Base-by-base conservation (phyloP, 257 asterid species). In the Marsdenia floribunda region DNA sequence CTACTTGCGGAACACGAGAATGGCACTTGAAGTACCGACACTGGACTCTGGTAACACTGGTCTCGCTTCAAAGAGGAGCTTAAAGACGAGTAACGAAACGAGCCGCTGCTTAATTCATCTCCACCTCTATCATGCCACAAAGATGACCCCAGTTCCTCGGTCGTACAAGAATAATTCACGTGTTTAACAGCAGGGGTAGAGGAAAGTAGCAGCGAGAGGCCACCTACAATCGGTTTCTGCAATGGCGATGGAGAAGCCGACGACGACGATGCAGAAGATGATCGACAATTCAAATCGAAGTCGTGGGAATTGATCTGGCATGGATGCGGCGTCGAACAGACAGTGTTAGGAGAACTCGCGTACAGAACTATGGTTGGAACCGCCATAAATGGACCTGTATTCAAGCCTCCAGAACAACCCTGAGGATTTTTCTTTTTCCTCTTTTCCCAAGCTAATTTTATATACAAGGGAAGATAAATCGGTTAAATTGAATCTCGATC, bases 341-440 rank as follows among this genome's bases (percentile, higher is more conserved):
- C 82, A 82, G 89, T 86, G 76, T 90, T 85, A 71, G 97, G 91
- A 29, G 98, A 88, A 79, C 89, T 91, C 53, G 97, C 89, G 82
- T 87, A 91, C 59, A 91, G 88, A 68, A 97, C 97, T 70, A 92
- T 94, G 58, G 99, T 80, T 80, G 99, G 89, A 76, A 90, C 92
- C 79, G 90, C 91, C 97, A 93, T 93, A 15, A 24, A 21, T 58
- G 21, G 37, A 49, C 22, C 46, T n/a, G 22, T 37, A 55, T 55
- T 38, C 52, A 66, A 65, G 16, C 33, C 49, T n/a, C 24, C 19
- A 18, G 29, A 0, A 70, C 76, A 49, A 50, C 72, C 71, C 71
- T 21, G 59, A 21, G 11, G 19, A 10, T 4, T 26, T 44, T 68
- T 16, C 0, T 10, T 21, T 29, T 58, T 65, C 11, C 26, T 26